Evolutionary conservation across 179 eudicot genomes (phyloP), one percentile per base, ranked within the genome.

Genomic region (Beta macrorhiza): DNA sequence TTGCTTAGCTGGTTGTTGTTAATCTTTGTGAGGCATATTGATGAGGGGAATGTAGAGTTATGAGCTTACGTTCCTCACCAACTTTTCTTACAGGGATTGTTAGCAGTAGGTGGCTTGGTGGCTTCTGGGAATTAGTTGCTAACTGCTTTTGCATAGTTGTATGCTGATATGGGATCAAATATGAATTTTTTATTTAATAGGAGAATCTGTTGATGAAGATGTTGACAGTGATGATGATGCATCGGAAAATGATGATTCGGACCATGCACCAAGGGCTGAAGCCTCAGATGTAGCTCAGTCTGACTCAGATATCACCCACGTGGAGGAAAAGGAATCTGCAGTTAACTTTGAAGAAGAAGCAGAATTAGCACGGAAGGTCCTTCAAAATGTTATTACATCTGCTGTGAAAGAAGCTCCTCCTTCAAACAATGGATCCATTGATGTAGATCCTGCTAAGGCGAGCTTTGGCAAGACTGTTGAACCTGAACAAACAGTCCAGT

Each of bases 291-390:
- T 56, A 59, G 83, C 76, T 80, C 89, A 82, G 79, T 76, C 73
- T 72, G 82, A 82, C 67, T 82, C 87, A 72, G 92, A 88, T 83
- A 87, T 82, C 80, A 74, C 87, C 52, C 85, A 85, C 61, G 49
- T 68, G 70, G 82, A 61, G 55, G 90, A 83, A 73, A 85, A 86
- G 80, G 88, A 86, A 77, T 80, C 73, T 74, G 86, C 80, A 79
- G 77, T 87, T 81, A 87, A 91, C 80, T 90, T 91, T 83, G 92
- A 91, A 8, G 93, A 91, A 78, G 99, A 96, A 84, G 90, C 90
- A 64, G 97, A 91, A 87, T 86, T 96, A 73, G 84, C 97, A 12
- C 88, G 87, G 77, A 96, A 94, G 80, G 92, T 96, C 86, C 97
- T 96, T 53, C 85, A 91, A 55, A 91, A 87, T 81, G 67, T 96